Evolutionary conservation across 208 protist species (phyloP).

Genomic region (Crithidia brevicula): DNA sequence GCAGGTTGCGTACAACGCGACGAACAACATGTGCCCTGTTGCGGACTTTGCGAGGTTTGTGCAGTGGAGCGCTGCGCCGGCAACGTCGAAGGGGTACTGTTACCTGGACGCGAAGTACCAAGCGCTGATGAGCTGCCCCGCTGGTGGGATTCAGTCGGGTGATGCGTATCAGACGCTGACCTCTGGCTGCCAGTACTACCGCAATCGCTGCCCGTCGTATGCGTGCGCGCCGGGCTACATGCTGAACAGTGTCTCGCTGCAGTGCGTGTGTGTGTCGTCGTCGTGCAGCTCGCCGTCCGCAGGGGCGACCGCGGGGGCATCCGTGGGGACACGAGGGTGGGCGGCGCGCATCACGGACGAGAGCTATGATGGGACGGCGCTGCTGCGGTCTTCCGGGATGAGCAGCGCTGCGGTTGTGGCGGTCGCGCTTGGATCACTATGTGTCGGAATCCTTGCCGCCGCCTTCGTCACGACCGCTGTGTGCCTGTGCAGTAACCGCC

Average conservation of each 20-base stretch:
- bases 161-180: constrained; percentile 9
- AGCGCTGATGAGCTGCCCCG: constrained; percentile 25
- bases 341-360: neutral
- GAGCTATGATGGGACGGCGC: neutral
- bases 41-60: constrained; percentile 52
- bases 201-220: constrained; percentile 28
- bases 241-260: constrained; percentile 27
- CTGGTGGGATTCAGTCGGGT: constrained; percentile 11
- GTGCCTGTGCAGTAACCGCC: constrained; percentile 6
- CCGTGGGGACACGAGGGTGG: neutral
- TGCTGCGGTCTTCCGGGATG: constrained; percentile 12
- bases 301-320: neutral
- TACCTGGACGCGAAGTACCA: constrained; percentile 47
- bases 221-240: constrained; percentile 23
- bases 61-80: constrained; percentile 35
- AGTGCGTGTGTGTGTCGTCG: constrained; percentile 26
- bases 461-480: constrained; percentile 10
- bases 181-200: constrained; percentile 26
- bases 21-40: constrained; percentile 44
- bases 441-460: constrained; percentile 8
- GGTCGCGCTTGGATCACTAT: constrained; percentile 14
- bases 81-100: constrained; percentile 42
- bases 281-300: neutral
- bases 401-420: constrained; percentile 8
- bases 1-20: constrained; percentile 34